Evolutionary conservation across 2,329 filamentous ascomycete species (phyloP).

Genomic region (Penicillium psychrosexuale): DNA sequence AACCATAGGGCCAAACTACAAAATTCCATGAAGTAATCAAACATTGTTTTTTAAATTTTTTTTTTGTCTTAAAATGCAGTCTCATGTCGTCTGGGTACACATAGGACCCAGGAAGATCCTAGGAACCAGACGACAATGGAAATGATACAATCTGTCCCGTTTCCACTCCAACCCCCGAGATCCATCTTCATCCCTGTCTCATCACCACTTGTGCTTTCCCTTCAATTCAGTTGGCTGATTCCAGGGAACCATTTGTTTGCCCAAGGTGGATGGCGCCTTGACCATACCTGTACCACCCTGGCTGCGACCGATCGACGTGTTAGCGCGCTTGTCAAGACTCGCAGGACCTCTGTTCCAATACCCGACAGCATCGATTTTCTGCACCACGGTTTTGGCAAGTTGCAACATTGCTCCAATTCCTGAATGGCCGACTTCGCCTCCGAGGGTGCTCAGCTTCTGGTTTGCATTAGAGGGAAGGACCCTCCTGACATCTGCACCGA

Average conservation of each 20-base stretch:
- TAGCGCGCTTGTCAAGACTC: not conserved
- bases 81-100: not conserved
- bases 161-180: not conserved
- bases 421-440: conserved; percentile 1
- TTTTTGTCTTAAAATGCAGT: not conserved
- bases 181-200: not conserved
- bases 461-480: not conserved
- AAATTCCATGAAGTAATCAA: not conserved
- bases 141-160: not conserved
- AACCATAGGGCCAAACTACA: not conserved
- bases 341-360: conserved; percentile 24
- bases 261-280: not conserved
- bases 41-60: not conserved
- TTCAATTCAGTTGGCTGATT: not conserved
- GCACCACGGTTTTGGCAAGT: conserved; percentile 32
- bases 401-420: conserved; percentile 14
- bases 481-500: conserved; percentile 9
- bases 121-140: not conserved
- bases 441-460: not conserved
- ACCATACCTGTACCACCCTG: not conserved
- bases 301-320: not conserved
- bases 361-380: conserved; percentile 40
- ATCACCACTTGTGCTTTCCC: not conserved
- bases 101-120: not conserved
- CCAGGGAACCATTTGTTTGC: not conserved